Base-by-base conservation (phyloP, 768 basidiomycete species). In the Trichaptum fuscoviolaceum region DNA sequence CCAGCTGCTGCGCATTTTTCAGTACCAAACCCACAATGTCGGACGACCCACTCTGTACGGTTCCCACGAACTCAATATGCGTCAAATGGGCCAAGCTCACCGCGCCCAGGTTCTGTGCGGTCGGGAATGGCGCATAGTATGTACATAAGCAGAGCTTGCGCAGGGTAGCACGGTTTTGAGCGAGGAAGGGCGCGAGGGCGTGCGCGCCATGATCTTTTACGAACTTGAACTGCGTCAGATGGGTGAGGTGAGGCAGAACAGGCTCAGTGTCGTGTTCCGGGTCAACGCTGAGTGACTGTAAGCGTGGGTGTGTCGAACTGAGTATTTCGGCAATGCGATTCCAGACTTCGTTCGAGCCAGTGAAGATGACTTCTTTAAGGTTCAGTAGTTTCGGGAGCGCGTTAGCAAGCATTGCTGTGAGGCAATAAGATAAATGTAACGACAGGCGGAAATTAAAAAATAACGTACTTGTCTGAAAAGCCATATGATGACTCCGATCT, bases 21-120 rank as follows among this genome's bases (percentile, higher is more conserved):
- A 92, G 80, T 62, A 92, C 83, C 64, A 88, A 86, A 7, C 83
- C 78, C 68, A 91, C 82, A 1, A 82, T 80, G 27, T 84, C 80
- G 0, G 80, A 78, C 62, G 81, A 81, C 0, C 77, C 69, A 20
- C 42, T 52, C 0, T 84, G 82, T 72, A 88, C 81, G 68, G 82
- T 79, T 8, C 88, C 87, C 1, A 82, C 79, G 73, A 89, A 89
- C 68, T 85, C 79, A 67, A 91, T 81, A 63, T 82, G 80, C 6
- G 87, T 87, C 52, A 91, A 82, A 73, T 90, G 86, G 30, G 87
- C 84, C 63, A 89, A 79, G 24, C 83, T 83, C 64, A 90, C 77
- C 35, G 76, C 75, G 10, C 20, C 20, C 42, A 52, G 15, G 42
- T 52, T 52, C 42, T 52, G 42, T 18, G 82, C 77, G 0, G 81